These are phyloP conservation scores for Dendrobium catenatum DNA, from an alignment of 106 monocot species.

Conservation along the genomic window DNA sequence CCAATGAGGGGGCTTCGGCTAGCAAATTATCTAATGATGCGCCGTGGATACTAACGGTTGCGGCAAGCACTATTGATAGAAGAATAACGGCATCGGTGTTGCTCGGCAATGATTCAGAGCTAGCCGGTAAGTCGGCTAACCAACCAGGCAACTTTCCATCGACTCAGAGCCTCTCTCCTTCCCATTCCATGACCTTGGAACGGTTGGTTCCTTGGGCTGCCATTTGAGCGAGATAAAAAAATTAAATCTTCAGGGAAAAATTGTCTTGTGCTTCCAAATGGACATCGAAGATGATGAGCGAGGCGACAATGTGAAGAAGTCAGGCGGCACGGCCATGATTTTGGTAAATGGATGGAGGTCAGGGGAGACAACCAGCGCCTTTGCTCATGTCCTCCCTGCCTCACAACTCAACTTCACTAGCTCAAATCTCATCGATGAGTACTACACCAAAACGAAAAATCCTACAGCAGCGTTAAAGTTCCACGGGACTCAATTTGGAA, in stretches of 20 bases:
- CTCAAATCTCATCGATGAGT: slow-evolving; percentile 3
- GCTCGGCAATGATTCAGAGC: slow-evolving; percentile 12
- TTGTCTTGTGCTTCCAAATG: slow-evolving; percentile 7
- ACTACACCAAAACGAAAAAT: slow-evolving; percentile 5
- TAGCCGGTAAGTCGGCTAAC: slow-evolving; percentile 13
- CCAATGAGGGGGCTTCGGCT: slow-evolving; percentile 6
- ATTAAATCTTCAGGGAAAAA: slow-evolving; percentile 2
- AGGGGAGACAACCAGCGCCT: slow-evolving; percentile 12
- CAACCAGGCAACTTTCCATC: background rate
- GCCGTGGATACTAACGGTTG: slow-evolving; percentile 26
- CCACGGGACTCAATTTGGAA: slow-evolving; percentile 17
- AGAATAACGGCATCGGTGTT: background rate
- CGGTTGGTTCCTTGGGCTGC: background rate
- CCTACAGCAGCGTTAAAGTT: slow-evolving; percentile 29
- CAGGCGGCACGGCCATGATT: slow-evolving; percentile 20
- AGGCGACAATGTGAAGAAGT: background rate
- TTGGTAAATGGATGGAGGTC: background rate
- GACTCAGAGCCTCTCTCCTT: slow-evolving; percentile 3
- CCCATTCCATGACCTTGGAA: background rate
- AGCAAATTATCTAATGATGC: slow-evolving; percentile 16
- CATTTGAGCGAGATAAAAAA: background rate
- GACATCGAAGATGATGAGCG: background rate
- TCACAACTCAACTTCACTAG: slow-evolving; percentile 13
- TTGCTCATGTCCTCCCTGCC: slow-evolving; percentile 29
- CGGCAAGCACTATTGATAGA: slow-evolving; percentile 13